Percentiles rank a stretch among this genome's conserved stretches.
Conservation (phyloP, 2,329 filamentous ascomycete species). For the Alternaria triticina region DNA sequence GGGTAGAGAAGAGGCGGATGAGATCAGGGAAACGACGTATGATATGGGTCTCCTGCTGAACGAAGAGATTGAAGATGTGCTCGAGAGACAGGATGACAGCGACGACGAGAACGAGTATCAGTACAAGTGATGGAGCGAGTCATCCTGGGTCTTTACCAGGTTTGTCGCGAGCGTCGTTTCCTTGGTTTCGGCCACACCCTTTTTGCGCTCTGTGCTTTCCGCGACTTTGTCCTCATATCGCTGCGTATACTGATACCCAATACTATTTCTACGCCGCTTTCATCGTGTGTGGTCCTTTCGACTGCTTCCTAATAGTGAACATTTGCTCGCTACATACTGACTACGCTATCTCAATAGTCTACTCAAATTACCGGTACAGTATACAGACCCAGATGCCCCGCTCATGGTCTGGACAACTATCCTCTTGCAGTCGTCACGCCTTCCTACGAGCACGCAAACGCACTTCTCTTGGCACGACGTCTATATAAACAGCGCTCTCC, state of each 20-base stretch:
- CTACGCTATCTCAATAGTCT: background rate
- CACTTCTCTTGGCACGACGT: background rate
- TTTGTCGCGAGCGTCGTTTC: background rate
- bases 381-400: background rate
- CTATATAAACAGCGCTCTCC: background rate
- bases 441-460: background rate
- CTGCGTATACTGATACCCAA: background rate
- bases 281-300: background rate
- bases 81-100: conserved; percentile 35
- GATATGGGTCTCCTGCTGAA: conserved; percentile 71
- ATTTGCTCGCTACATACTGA: background rate
- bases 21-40: conserved; percentile 70
- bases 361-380: background rate
- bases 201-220: background rate
- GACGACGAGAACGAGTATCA: conserved; percentile 24
- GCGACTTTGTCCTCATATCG: background rate
- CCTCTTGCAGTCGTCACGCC: background rate
- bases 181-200: background rate
- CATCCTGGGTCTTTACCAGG: too few species aligned
- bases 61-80: conserved; percentile 64
- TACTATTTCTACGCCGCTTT: background rate
- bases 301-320: background rate
- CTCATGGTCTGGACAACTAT: rapidly evolving
- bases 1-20: conserved; percentile 52
- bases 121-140: background rate